Base-by-base conservation (phyloP, 768 basidiomycete species). In the Gloeostereum incarnatum region DNA sequence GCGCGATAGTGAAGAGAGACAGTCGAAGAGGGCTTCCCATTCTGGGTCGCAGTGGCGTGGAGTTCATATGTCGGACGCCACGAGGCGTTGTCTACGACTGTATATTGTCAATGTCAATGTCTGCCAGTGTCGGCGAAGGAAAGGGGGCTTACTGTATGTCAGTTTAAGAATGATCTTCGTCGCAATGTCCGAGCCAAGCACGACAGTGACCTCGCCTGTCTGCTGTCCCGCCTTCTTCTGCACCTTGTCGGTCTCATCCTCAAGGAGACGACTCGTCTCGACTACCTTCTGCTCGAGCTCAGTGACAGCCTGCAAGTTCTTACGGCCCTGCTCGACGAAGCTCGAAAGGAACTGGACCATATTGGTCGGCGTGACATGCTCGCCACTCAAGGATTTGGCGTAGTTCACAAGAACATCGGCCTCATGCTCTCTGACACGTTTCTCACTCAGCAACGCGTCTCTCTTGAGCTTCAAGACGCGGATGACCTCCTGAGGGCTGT, bases 11-110 rank as follows among this genome's bases (percentile, higher is more conserved):
- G 68, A 7, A 81, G 59, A 2, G 62, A 45, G 18, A 77, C 63
- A 0, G 59, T 49, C 4, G 66, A 49, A 0, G 65, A 65, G 3
- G 69, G 65, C 40, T 68, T 62, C 0, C 68, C 69, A 9, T 42
- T 65, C 53, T 16, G 11, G n/a, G 27, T 17, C 14, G 65, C 70
- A 0, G 60, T 62, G 2, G 75, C 74, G 41, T 75, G 69, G 1
- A 81, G 62, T 44, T 80, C 78, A 45, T 80, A 80, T 2, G 63
- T 64, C 2, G 76, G 71, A 13, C 53, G 51, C 77, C 76, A 80
- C 17, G 51, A 52, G 1, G 68, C 71, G 22, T 66, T 55, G 32
- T 51, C 58, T 13, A 81, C 76, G 35, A 75, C 78, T 76, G 42
- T 19, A 19, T 36, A 2, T 21, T 1, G 31, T 23, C 23, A 22